phyloP scores from a whole-genome alignment of 805 yeast species.

The Candida oleophila region DNA sequence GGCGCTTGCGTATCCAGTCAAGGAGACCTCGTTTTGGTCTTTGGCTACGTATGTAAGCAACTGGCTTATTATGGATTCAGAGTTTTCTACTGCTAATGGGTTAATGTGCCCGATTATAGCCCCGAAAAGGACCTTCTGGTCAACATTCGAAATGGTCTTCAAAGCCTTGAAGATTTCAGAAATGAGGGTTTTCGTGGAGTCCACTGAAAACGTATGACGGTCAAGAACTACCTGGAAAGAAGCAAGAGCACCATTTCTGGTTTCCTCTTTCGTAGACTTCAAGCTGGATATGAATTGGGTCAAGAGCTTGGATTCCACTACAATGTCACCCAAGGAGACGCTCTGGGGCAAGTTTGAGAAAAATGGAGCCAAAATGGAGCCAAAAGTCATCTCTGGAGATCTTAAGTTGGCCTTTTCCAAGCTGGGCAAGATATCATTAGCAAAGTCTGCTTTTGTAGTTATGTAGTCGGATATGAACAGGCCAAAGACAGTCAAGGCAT shows the following conservation, averaged over 20 bases:
- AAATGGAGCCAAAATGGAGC: conserved; percentile 51
- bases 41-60: conserved; percentile 58
- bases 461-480: conserved; percentile 46
- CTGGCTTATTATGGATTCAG: conserved; percentile 33
- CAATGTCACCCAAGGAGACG: conserved; percentile 41
- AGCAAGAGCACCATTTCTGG: conserved; percentile 49
- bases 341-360: conserved; percentile 22
- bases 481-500: conserved; percentile 38
- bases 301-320: conserved; percentile 44
- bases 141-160: conserved; percentile 59
- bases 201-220: conserved; percentile 14
- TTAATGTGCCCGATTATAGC: conserved; percentile 39
- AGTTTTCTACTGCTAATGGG: conserved; percentile 23
- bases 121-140: conserved; percentile 58
- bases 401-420: conserved; percentile 75
- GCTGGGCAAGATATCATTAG: conserved; percentile 48
- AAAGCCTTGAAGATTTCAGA: conserved; percentile 57
- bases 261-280: conserved; percentile 69
- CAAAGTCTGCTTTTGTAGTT: conserved; percentile 32
- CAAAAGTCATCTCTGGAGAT: conserved; percentile 71
- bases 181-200: conserved; percentile 33
- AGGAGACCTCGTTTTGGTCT: conserved; percentile 72
- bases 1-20: conserved; percentile 49
- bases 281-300: conserved; percentile 53
- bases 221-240: conserved; percentile 26